These are phyloP conservation scores for Microdochium paspali DNA, from an alignment of 2,329 filamentous ascomycete species.

Conservation along the genomic window DNA sequence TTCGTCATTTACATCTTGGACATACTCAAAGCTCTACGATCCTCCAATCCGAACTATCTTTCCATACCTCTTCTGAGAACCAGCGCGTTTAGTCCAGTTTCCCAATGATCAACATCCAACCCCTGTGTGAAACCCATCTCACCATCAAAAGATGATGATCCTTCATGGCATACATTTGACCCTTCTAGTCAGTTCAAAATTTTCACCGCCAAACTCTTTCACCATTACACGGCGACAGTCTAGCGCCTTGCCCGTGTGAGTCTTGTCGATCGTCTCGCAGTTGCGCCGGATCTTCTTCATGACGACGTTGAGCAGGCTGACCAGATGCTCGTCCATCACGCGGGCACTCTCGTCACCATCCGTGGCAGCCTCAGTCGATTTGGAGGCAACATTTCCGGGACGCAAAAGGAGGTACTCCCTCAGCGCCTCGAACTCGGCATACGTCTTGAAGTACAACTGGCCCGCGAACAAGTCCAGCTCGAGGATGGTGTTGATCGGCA, in stretches of 20 bases:
- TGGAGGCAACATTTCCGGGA: constrained; percentile 15
- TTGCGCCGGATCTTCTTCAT: constrained; percentile 25
- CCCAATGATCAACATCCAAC: no score
- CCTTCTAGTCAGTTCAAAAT: no score
- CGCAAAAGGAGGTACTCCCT: constrained; percentile 26
- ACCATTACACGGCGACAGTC: constrained; percentile 14
- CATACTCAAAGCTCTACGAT: no score
- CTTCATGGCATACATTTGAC: no score
- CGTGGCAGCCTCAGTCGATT: constrained; percentile 8
- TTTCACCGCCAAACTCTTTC: constrained; percentile 9
- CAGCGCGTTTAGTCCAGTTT: no score
- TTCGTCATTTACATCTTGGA: no score
- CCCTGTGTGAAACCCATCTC: no score
- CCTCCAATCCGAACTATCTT: no score
- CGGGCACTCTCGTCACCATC: constrained; percentile 8
- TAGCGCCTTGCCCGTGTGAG: constrained; percentile 29
- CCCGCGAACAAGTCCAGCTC: constrained; percentile 60
- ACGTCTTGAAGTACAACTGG: constrained; percentile 50
- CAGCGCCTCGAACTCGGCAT: constrained; percentile 40
- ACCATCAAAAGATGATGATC: no score
- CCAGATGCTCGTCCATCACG: constrained; percentile 20
- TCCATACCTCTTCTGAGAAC: no score
- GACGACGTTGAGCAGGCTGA: constrained; percentile 25
- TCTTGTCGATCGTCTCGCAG: constrained; percentile 27
- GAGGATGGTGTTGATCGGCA: constrained; percentile 19